phyloP scores from a whole-genome alignment of 1,139 yeast genomes.

The Kodamaea arcana region DNA sequence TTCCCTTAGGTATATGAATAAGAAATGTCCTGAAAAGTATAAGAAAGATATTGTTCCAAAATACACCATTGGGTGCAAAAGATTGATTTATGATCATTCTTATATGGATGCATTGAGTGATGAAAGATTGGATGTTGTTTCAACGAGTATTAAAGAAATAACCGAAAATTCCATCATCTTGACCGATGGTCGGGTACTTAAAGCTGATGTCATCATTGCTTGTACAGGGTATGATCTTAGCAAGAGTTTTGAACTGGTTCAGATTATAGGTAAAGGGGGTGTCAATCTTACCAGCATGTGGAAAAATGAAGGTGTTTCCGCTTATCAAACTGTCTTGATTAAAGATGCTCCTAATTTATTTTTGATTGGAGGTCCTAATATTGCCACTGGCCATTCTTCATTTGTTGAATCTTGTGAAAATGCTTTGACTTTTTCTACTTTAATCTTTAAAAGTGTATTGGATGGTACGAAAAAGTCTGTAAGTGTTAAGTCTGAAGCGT shows the following conservation, averaged over 20 bases:
- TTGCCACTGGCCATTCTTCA: slow-evolving; percentile 44
- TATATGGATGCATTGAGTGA: slow-evolving; percentile 35
- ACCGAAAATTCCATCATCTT: slow-evolving; percentile 29
- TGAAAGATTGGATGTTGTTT: slow-evolving; percentile 26
- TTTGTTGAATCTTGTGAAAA: slow-evolving; percentile 42
- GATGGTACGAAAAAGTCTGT: slow-evolving; percentile 28
- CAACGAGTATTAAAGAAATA: slow-evolving; percentile 23
- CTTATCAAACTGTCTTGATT: slow-evolving; percentile 34
- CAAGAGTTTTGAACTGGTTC: slow-evolving; percentile 17
- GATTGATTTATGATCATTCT: slow-evolving; percentile 36
- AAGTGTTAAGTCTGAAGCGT: slow-evolving; percentile 29
- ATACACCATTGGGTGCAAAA: slow-evolving; percentile 42
- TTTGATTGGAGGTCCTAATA: slow-evolving; percentile 39
- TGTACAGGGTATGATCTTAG: slow-evolving; percentile 39
- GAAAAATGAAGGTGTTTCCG: slow-evolving; percentile 30
- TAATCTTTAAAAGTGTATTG: slow-evolving; percentile 26
- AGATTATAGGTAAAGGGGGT: slow-evolving; percentile 28
- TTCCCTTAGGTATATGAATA: slow-evolving; percentile 27
- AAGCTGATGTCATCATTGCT: slow-evolving; percentile 42
- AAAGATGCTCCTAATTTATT: slow-evolving; percentile 37
- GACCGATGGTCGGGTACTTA: slow-evolving; percentile 24
- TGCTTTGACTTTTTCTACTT: slow-evolving; percentile 23
- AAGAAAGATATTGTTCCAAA: slow-evolving; percentile 33
- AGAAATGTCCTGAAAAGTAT: slow-evolving; percentile 31
- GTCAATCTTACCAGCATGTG: slow-evolving; percentile 21